Conservation (phyloP, 306 rosid genomes). For the Vicia villosa region DNA sequence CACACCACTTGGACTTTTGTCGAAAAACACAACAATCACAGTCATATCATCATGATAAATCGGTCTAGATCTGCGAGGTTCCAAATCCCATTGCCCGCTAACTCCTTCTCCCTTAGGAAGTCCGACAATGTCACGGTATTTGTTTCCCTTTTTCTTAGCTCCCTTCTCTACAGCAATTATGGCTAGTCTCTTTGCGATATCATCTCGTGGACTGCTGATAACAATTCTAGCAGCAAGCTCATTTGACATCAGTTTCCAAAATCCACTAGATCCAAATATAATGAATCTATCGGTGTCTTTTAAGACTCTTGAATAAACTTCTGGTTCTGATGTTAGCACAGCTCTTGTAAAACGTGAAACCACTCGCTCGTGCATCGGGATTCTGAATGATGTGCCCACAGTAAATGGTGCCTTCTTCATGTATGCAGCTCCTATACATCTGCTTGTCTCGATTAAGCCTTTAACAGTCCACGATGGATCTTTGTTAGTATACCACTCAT, state of each 20-base stretch:
- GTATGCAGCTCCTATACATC: neutral
- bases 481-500: too few relatives aligned
- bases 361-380: neutral
- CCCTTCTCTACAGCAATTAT: neutral
- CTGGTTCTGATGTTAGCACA: neutral
- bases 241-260: neutral
- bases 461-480: neutral
- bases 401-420: neutral
- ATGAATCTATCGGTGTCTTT: neutral
- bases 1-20: neutral
- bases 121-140: neutral
- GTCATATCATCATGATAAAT: neutral
- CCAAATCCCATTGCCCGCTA: neutral
- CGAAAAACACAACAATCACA: neutral
- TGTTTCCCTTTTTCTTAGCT: neutral
- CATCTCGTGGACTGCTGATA: neutral
- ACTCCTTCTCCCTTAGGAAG: neutral
- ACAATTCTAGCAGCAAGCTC: neutral
- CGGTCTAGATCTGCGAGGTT: neutral
- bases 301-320: neutral
- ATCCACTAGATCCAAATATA: conserved; percentile 5
- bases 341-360: neutral
- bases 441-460: neutral
- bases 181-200: neutral
- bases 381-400: neutral